Evolutionary conservation across 31 red algal species (phyloP).

Genomic region (Odonthalia washingtoniensis): DNA sequence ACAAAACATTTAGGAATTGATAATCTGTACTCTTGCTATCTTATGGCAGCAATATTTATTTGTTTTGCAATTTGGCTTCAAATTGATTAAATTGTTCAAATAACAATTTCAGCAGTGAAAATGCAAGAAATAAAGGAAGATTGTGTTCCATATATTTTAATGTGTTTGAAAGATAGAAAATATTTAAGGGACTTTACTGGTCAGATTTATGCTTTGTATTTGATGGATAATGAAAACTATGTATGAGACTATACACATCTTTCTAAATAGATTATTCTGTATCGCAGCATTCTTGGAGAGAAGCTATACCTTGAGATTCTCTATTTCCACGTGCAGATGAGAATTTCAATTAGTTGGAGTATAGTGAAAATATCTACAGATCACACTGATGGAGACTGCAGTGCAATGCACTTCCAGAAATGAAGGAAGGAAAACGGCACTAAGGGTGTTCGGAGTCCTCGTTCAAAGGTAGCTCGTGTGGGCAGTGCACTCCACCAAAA

Average conservation of each 20-base stretch:
- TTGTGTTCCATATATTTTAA: not conserved
- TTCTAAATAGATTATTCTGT: not conserved
- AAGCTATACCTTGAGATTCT: not conserved
- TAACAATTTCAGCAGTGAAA: not conserved
- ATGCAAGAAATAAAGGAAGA: not conserved
- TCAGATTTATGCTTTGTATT: not conserved
- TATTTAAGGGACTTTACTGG: not conserved
- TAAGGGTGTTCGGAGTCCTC: too few species aligned
- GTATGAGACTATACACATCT: not conserved
- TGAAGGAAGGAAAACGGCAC: too few species aligned
- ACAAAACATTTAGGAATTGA: not conserved
- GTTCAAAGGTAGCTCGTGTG: too few species aligned
- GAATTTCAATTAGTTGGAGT: not conserved
- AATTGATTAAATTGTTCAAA: constrained; percentile 14
- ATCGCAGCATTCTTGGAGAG: not conserved
- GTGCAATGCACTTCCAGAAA: not conserved
- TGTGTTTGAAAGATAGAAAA: constrained; percentile 8
- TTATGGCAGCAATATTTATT: not conserved
- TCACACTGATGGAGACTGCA: not conserved
- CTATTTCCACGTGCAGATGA: not conserved
- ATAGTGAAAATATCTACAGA: not conserved
- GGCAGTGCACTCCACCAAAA: too few species aligned
- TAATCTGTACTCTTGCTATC: not conserved
- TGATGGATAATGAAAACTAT: not conserved
- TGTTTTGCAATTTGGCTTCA: constrained; percentile 20